phyloP scores from a whole-genome alignment of 2,329 filamentous ascomycete species.

The Spiromastix sp. region DNA sequence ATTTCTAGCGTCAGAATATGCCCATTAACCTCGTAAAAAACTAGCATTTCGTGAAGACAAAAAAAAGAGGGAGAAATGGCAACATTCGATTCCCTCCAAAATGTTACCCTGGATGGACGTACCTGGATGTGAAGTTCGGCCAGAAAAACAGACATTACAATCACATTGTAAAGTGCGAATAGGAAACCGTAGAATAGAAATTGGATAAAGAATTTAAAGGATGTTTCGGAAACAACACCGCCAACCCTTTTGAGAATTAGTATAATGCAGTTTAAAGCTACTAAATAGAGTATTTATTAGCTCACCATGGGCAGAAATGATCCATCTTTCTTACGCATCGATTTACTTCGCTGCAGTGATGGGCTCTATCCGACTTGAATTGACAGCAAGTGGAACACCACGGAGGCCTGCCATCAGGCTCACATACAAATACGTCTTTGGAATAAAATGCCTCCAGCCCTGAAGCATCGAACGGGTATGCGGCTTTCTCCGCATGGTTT shows the following conservation, averaged over 20 bases:
- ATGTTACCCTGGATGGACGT: no score
- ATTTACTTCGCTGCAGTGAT: slow-evolving; percentile 74
- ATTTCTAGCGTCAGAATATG: no score
- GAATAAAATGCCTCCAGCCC: slow-evolving; percentile 69
- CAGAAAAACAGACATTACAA: slow-evolving; percentile 54
- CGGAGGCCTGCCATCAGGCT: slow-evolving; percentile 68
- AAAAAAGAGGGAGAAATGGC: no score
- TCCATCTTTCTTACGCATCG: slow-evolving; percentile 87
- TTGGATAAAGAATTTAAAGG: slow-evolving; percentile 88
- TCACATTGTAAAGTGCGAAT: slow-evolving; percentile 55
- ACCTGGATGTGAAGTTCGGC: slow-evolving; percentile 42
- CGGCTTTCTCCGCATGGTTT: slow-evolving; percentile 15
- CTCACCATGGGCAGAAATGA: slow-evolving; percentile 78
- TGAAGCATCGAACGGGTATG: slow-evolving; percentile 46
- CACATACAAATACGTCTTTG: slow-evolving; percentile 74
- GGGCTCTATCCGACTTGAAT: slow-evolving; percentile 80
- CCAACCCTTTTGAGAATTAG: slow-evolving; percentile 54
- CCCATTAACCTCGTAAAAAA: no score
- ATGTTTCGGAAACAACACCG: slow-evolving; percentile 74
- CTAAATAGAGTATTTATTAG: slow-evolving; percentile 4
- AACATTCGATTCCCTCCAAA: no score
- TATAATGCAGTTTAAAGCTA: not conserved
- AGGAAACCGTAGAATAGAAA: slow-evolving; percentile 65
- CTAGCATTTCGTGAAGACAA: no score
- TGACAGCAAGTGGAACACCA: slow-evolving; percentile 79